Evolutionary conservation across 2,329 filamentous ascomycete genomes (phyloP), one percentile per base, ranked within the genome.

Genomic region (Aspergillus sp.): DNA sequence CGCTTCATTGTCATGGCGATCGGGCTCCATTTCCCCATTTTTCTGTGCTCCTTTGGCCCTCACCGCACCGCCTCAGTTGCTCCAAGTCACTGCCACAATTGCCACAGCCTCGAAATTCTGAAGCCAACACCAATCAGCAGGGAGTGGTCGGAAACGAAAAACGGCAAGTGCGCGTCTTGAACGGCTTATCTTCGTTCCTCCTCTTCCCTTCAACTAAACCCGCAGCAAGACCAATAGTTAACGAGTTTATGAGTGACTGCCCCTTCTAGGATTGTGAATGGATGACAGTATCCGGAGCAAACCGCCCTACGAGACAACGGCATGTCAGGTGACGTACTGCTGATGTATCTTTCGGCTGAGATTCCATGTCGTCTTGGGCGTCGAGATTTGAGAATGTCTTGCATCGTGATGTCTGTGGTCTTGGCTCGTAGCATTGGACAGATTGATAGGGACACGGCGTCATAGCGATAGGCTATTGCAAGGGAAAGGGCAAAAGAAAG

Each of bases 71-170:
- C 71, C 70, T 63, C 65, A 68, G 55, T 54, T 49, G 25, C 58
- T 57, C 46, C 23, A 50, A 66, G 66, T 68, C 71, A 72, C 72
- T 73, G 72, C 72, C 72, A 74, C 71, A 56, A 45, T 30, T 31
- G 48, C 48, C 48, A 50, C 48, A 31, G 9, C 34, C n/a, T 34
- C 51, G 19, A 46, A 52, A 31, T 9, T 38, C 46, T 30, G n/a
- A 47, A n/a, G 47, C 38, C 34, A 57, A 45, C 51, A 19, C 13
- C 25, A 45, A 38, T 41, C 34, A 38, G 22, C n/a, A 45, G 55
- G 51, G 28, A 15, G 31, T 28, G 22, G 54, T 58, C 30, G 49
- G 62, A 57, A 61, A 66, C 48, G 63, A 61, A 65, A 58, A 56
- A 60, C 59, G 59, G 61, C 58, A 60, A 58, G 54, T 55, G 49